Evolutionary conservation across 345 rosid species (phyloP).

Genomic region (Lepidium africanum): DNA sequence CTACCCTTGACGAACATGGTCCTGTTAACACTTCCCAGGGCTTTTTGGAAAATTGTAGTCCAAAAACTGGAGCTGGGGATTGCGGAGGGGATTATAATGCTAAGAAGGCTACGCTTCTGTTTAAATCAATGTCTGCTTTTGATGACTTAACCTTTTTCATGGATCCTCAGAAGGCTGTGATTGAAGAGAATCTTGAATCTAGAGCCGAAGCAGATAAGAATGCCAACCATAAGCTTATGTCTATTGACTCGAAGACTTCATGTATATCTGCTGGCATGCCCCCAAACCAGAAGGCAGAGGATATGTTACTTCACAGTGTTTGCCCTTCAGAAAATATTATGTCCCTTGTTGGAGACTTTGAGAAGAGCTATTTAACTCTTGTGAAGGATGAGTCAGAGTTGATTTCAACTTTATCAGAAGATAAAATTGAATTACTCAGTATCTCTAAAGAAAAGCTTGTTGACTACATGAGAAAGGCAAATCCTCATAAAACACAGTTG

Average conservation of each 20-base stretch:
- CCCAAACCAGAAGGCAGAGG: conserved; percentile 27
- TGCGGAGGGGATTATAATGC: conserved; percentile 31
- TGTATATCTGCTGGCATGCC: conserved; percentile 19
- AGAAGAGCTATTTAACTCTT: conserved; percentile 45
- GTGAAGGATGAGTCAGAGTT: conserved; percentile 41
- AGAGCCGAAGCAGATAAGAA: conserved; percentile 23
- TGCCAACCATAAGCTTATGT: conserved; percentile 27
- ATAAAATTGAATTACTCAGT: conserved; percentile 37
- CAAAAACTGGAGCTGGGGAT: conserved; percentile 27
- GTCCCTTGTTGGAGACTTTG: conserved; percentile 35
- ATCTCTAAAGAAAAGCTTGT: conserved; percentile 45
- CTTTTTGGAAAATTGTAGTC: conserved; percentile 14
- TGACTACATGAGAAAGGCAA: conserved; percentile 36
- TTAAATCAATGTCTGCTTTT: conserved; percentile 64
- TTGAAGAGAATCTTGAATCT: conserved; percentile 29
- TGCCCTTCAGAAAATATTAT: conserved; percentile 35
- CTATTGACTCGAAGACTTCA: conserved; percentile 21
- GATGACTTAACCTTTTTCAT: conserved; percentile 84
- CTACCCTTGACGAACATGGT: conserved; percentile 19
- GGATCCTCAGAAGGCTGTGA: conserved; percentile 56
- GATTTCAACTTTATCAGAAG: conserved; percentile 28
- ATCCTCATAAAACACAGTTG: conserved; percentile 19
- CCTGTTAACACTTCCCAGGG: conserved; percentile 26
- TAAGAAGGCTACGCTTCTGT: conserved; percentile 38
- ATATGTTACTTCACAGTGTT: conserved; percentile 35